A percentile compares a stretch with the other conserved stretches of the same genome.
Conservation (phyloP, 768 basidiomycete genomes). For the Suillus sp. region DNA sequence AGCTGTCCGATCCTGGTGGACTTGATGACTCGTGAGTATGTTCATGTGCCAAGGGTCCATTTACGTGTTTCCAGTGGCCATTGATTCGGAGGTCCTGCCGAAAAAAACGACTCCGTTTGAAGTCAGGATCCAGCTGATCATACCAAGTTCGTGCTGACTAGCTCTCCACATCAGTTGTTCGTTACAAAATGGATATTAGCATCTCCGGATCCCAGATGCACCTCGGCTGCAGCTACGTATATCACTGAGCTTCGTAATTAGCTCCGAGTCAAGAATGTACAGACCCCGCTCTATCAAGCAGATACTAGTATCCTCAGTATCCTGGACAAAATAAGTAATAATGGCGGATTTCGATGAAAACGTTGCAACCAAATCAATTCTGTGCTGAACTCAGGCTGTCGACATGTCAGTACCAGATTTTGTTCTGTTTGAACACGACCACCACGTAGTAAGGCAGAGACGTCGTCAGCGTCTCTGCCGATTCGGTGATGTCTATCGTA, state of each 20-base stretch:
- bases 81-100: too few relatives aligned
- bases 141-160: constrained; percentile 15
- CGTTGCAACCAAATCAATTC: neutral
- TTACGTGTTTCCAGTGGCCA: too few relatives aligned
- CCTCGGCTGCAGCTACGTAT: neutral
- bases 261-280: neutral
- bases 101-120: too few relatives aligned
- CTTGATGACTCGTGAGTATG: too few relatives aligned
- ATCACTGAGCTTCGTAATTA: neutral
- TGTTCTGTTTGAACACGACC: neutral
- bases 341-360: neutral
- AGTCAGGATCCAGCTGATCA: too few relatives aligned
- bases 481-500: neutral
- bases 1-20: too few relatives aligned
- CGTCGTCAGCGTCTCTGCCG: neutral
- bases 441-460: constrained; percentile 5
- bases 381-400: neutral
- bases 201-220: constrained; percentile 58
- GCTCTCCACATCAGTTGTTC: constrained; percentile 24
- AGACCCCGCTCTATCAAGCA: neutral
- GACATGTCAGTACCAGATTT: neutral
- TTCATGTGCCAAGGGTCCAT: too few relatives aligned
- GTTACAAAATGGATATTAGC: constrained; percentile 61
- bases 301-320: too few relatives aligned
- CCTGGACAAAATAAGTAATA: neutral